Conservation (phyloP, 2,329 filamentous ascomycete species). For the Venturia carpophila region DNA sequence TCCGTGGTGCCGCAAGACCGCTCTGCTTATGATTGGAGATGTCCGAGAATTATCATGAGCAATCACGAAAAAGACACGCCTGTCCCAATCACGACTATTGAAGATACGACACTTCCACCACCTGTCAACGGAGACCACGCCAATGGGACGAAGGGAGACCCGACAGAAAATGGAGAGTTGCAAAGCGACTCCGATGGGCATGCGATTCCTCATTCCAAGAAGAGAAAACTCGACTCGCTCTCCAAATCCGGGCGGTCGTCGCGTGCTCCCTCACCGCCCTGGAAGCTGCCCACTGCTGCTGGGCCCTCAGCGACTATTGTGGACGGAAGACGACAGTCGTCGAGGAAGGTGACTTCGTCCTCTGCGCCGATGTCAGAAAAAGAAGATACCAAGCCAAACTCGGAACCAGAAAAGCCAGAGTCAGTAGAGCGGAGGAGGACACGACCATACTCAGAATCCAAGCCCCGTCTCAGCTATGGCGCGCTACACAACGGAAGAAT, state of each 20-base stretch:
- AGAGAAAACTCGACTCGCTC: constrained; percentile 11
- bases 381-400: background rate
- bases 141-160: background rate
- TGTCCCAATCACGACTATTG: background rate
- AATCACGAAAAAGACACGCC: constrained; percentile 13
- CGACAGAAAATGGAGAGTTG: background rate
- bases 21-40: constrained; percentile 10
- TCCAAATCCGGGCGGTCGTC: constrained; percentile 10
- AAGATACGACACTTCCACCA: background rate
- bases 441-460: background rate
- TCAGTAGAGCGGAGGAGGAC: constrained; percentile 1
- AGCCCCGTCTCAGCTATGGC: constrained; percentile 12
- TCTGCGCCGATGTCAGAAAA: constrained; percentile 9
- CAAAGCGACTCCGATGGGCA: background rate
- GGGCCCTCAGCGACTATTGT: constrained; percentile 78
- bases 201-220: background rate
- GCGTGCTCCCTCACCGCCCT: constrained; percentile 62
- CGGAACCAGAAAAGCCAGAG: background rate
- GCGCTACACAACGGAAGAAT: constrained; percentile 13
- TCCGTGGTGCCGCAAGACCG: background rate
- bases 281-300: constrained; percentile 78
- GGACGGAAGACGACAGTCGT: constrained; percentile 54
- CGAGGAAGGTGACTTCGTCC: constrained; percentile 37
- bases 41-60: constrained; percentile 1
- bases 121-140: background rate